Evolutionary conservation across 2,329 filamentous ascomycete genomes (phyloP).

Genomic region (Ophiostoma pallidulum): DNA sequence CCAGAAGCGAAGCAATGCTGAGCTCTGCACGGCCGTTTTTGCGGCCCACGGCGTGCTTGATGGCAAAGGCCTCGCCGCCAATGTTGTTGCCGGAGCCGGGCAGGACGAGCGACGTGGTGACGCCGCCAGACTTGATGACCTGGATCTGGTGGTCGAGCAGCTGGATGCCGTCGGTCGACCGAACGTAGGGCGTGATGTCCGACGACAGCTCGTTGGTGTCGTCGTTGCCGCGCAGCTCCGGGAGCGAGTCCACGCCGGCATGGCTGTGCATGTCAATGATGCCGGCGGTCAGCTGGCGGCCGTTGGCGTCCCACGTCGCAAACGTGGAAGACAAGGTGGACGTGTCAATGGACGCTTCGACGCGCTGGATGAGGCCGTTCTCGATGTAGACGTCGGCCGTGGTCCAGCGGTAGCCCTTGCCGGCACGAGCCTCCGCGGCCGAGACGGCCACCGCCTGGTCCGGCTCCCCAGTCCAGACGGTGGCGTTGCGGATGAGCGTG

Average conservation of each 20-base stretch:
- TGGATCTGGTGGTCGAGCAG: constrained; percentile 55
- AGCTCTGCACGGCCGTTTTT: constrained; percentile 52
- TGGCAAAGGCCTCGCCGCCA: constrained; percentile 58
- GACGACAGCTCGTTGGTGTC: constrained; percentile 56
- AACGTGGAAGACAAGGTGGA: neutral
- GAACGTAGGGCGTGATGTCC: constrained; percentile 59
- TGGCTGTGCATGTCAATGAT: constrained; percentile 68
- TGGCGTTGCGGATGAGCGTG: constrained; percentile 56
- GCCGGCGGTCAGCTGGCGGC: constrained; percentile 53
- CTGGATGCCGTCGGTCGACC: constrained; percentile 56
- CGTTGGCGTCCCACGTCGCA: constrained; percentile 43
- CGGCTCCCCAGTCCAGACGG: constrained; percentile 57
- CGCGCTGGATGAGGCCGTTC: constrained; percentile 49
- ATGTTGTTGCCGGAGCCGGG: constrained; percentile 67
- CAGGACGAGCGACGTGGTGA: constrained; percentile 57
- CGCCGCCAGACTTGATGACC: constrained; percentile 63
- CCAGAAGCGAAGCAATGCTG: constrained; percentile 53
- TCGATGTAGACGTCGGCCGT: constrained; percentile 51
- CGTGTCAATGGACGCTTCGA: constrained; percentile 34
- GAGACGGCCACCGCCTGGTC: constrained; percentile 32
- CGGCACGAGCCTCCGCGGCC: constrained; percentile 43
- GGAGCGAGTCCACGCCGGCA: constrained; percentile 50
- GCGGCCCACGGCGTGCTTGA: constrained; percentile 58
- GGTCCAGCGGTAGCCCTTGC: constrained; percentile 52
- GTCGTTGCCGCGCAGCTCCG: constrained; percentile 40